phyloP scores from a whole-genome alignment of 2,329 filamentous ascomycete genomes.

The Diaporthe humulicola region DNA sequence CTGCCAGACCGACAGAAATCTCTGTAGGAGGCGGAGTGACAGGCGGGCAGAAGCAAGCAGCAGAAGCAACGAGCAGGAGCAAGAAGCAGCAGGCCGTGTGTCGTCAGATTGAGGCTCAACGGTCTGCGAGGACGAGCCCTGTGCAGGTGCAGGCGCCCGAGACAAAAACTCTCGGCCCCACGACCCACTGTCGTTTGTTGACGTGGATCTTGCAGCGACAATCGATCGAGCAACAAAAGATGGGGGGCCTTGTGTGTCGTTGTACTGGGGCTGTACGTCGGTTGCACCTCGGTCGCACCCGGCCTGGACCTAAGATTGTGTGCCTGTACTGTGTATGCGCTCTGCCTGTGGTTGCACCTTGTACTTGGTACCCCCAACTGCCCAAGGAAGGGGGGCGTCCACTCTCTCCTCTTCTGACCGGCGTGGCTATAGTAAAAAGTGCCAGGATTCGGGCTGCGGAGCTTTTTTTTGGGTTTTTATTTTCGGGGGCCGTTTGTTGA shows the following conservation, averaged over 20 bases:
- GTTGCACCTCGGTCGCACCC: conserved; percentile 20
- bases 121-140: conserved; percentile 26
- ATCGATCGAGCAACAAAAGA: conserved; percentile 19
- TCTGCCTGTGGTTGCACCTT: conserved; percentile 1
- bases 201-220: conserved; percentile 34
- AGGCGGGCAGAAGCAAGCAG: not conserved
- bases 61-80: not conserved
- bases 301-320: conserved; percentile 1
- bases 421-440: conserved; percentile 2
- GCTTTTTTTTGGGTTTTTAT: not conserved
- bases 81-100: conserved; percentile 8
- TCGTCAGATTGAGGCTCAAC: conserved; percentile 33
- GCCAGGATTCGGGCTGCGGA: conserved; percentile 31
- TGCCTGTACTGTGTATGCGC: not conserved
- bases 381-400: not conserved
- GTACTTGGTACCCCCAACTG: conserved; percentile 23
- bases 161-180: conserved; percentile 22
- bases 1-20: not conserved
- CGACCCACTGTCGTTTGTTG: conserved; percentile 31
- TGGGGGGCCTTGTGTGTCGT: conserved; percentile 35
- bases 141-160: conserved; percentile 27
- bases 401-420: not conserved
- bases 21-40: not conserved
- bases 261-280: conserved; percentile 24
- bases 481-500: conserved; percentile 8